These are phyloP conservation scores for Hyphopichia pseudoburtonii DNA, from an alignment of 1,139 yeast genomes.

Conservation along the genomic window DNA sequence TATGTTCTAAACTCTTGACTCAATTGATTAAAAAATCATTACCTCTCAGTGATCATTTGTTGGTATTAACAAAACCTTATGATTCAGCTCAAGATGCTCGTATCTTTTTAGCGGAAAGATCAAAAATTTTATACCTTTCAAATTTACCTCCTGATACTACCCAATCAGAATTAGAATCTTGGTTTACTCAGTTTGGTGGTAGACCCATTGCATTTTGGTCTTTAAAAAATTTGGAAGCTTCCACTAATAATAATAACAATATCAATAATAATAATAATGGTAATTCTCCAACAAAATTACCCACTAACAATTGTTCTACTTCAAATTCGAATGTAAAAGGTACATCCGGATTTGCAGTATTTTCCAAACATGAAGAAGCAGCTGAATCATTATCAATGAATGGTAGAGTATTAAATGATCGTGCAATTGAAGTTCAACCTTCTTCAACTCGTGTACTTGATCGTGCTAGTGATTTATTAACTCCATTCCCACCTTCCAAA, in stretches of 20 bases:
- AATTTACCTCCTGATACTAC: slow-evolving; percentile 85
- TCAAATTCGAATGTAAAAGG: no score
- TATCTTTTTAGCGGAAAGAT: slow-evolving; percentile 67
- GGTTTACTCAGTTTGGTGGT: slow-evolving; percentile 88
- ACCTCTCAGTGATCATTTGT: slow-evolving; percentile 52
- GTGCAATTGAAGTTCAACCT: slow-evolving; percentile 81
- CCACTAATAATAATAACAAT: slow-evolving; percentile 9
- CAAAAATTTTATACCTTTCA: slow-evolving; percentile 74
- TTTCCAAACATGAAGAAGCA: slow-evolving; percentile 85
- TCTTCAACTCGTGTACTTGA: slow-evolving; percentile 77
- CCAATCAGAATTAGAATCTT: slow-evolving; percentile 84
- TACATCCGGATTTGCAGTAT: slow-evolving; percentile 79
- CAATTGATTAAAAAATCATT: slow-evolving; percentile 55
- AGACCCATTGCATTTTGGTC: slow-evolving; percentile 92
- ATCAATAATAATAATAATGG: slow-evolving; percentile 1
- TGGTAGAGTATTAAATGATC: slow-evolving; percentile 75
- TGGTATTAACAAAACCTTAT: slow-evolving; percentile 68
- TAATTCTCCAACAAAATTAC: slow-evolving; percentile 2
- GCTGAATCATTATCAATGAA: slow-evolving; percentile 72
- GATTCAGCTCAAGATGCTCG: slow-evolving; percentile 72
- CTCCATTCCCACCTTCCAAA: slow-evolving; percentile 85
- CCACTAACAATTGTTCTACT: slow-evolving; percentile 5
- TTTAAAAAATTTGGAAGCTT: slow-evolving; percentile 54
- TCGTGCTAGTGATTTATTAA: slow-evolving; percentile 73
- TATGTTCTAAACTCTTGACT: slow-evolving; percentile 44